Base-by-base conservation (phyloP, 805 yeast genomes). In the Cyberlindnera amylophila region DNA sequence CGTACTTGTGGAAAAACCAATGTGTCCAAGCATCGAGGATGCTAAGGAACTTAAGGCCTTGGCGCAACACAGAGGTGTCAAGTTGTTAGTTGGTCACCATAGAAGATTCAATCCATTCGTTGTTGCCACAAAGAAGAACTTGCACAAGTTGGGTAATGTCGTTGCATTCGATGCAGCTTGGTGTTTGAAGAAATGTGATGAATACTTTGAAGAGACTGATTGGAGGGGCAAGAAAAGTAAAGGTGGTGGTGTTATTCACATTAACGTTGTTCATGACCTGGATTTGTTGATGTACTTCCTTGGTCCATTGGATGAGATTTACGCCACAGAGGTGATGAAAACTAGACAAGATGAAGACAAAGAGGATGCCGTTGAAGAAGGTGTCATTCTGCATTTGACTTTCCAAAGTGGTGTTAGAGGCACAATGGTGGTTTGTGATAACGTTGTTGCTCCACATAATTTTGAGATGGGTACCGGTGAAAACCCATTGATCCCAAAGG, bases 401-500 rank as follows among this genome's bases (percentile, higher is more conserved):
- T 50, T 50, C 24, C 16, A 41, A 26, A 42, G 38, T 15, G 54
- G 54, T 11, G 42, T 41, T 11, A 42, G 46, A 21, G 54, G 54
- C 4, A 39, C 46, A 7, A 34, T 50, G 30, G 45, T 50, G 13
- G 48, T 49, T 2, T 47, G 52, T 29, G 54, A 50, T 34, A 50
- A 50, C 26, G 52, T 47, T 17, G 35, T 50, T 9, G 40, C 54
- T 4, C 50, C 54, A 14, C 41, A 46, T 15, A 50, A 50, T 44
- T 50, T 50, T 38, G 54, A 50, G 33, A 50, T 50, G 52, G 54
- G 54, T 7, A 50, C 54, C 2, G 54, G 54, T 32, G 54, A 50
- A 33, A 50, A 50, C 26, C 54, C 54, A 24, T 24, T 50, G 33
- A 50, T 50, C 21, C 47, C 44, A n/a, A 29, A 45, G 18, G 49